A percentile compares a stretch with the other conserved stretches of the same genome.
Evolutionary conservation across 257 asterid genomes (phyloP).

Genomic region (Jasminum sambac): DNA sequence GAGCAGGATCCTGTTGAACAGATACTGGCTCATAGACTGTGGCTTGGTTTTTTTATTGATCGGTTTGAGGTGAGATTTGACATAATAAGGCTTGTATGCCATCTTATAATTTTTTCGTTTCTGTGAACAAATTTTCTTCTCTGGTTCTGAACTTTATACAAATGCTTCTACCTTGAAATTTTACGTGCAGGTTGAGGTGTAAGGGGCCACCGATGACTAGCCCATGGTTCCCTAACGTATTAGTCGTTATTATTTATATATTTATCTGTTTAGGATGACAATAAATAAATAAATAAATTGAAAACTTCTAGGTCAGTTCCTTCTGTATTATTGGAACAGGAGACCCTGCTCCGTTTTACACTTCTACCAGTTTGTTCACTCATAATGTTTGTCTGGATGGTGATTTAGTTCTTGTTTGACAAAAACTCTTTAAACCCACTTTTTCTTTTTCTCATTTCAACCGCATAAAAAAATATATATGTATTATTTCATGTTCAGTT

Average conservation of each 20-base stretch:
- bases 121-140: constrained; percentile 18
- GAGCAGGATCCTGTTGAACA: constrained; percentile 90
- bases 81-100: constrained; percentile 17
- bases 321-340: background rate
- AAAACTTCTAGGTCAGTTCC: background rate
- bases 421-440: too few relatives aligned
- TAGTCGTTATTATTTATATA: background rate
- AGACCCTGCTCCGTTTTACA: background rate
- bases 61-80: constrained; percentile 82
- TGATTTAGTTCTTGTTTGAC: background rate
- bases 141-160: constrained; percentile 16
- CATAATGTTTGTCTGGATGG: background rate
- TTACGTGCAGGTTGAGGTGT: background rate
- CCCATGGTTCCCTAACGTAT: background rate
- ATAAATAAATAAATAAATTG: background rate
- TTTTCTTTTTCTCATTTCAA: too few relatives aligned
- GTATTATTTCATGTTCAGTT: too few relatives aligned
- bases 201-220: background rate
- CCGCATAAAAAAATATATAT: too few relatives aligned
- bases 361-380: background rate
- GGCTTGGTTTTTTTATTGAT: constrained; percentile 97
- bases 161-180: background rate
- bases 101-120: constrained; percentile 21
- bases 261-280: background rate
- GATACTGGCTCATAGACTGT: constrained; percentile 89